Conservation (phyloP, 2,329 filamentous ascomycete genomes). For the Ilyonectria mors-panacis region DNA sequence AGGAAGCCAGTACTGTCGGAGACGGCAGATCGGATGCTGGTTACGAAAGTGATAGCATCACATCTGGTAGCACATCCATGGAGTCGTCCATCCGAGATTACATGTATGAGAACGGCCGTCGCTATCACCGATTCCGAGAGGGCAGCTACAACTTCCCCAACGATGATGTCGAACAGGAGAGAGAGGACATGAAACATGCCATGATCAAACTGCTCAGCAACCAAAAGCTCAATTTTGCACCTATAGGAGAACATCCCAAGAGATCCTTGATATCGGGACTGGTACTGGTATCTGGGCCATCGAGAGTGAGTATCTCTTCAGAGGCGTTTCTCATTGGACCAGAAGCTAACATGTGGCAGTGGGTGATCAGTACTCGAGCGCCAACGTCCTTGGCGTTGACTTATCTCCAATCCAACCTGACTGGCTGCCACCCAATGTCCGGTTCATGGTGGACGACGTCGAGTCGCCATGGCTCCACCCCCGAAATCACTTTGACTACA, state of each 20-base stretch:
- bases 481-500: conserved; percentile 70
- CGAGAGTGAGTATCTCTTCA: conserved; percentile 57
- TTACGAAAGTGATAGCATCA: conserved; percentile 55
- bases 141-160: conserved; percentile 72
- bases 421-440: conserved; percentile 69
- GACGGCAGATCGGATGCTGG: conserved; percentile 53
- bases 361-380: conserved; percentile 61
- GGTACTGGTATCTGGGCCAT: conserved; percentile 74
- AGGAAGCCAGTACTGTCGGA: conserved; percentile 41
- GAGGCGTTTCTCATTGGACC: neutral
- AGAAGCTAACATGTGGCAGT: conserved; percentile 53
- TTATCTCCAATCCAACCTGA: conserved; percentile 65
- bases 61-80: conserved; percentile 56
- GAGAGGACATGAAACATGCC: conserved; percentile 70
- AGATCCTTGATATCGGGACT: conserved; percentile 71
- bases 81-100: conserved; percentile 64
- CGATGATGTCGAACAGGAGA: conserved; percentile 72
- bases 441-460: conserved; percentile 71
- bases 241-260: conserved; percentile 62
- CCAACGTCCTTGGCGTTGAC: conserved; percentile 62
- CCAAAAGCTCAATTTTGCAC: conserved; percentile 66
- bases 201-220: conserved; percentile 66
- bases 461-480: conserved; percentile 71
- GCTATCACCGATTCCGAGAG: conserved; percentile 70
- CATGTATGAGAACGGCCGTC: conserved; percentile 69